Base-by-base conservation (phyloP, 768 basidiomycete genomes). In the Naematelia aurantialba region DNA sequence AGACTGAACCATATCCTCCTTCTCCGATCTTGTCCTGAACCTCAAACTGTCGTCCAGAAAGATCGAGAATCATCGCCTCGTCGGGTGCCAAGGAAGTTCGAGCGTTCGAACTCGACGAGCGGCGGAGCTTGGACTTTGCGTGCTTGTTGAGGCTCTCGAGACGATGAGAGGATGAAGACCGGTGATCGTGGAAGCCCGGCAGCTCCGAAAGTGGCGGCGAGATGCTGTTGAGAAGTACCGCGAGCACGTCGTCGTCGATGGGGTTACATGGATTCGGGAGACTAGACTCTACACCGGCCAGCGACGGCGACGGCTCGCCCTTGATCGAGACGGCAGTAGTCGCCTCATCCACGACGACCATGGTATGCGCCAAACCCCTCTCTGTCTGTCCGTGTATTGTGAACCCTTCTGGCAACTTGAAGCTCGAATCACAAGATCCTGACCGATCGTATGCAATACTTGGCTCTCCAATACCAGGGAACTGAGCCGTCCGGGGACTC, bases 1-100 rank as follows among this genome's bases (percentile, higher is more conserved):
- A 99, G n/a, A 99, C 96, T 2, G 87, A 84, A 1, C 94, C 96
- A 68, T 94, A 99, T 0, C 93, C 91, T 4, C 96, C 96, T 78
- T 99, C 96, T 17, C 96, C 96, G 22, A 99, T 81, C 76, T 98
- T 99, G 61, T 88, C 88, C 2, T 81, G 79, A 3, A 97, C 84
- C 54, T 82, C 83, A 69, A 88, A 91, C 53, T 79, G 80, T 58
- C 82, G 83, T 2, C 82, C 86, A 46, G 81, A 81, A n/a, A 97
- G 79, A 17, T 78, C 79, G 44, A 98, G 73, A 5, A 44, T 27
- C 14, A 21, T 46, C 27, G 72, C 71, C 44, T 75, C 66, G 10
- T 51, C 58, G 17, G 65, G 61, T 21, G 66, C 64, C 22, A 61
- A 45, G 4, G 70, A 71, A 45, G 64, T 55, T 55, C 70, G 52